Evolutionary conservation across 768 basidiomycete species (phyloP), one percentile per base, ranked within the genome.

Genomic region (Psilocybe azurescens): DNA sequence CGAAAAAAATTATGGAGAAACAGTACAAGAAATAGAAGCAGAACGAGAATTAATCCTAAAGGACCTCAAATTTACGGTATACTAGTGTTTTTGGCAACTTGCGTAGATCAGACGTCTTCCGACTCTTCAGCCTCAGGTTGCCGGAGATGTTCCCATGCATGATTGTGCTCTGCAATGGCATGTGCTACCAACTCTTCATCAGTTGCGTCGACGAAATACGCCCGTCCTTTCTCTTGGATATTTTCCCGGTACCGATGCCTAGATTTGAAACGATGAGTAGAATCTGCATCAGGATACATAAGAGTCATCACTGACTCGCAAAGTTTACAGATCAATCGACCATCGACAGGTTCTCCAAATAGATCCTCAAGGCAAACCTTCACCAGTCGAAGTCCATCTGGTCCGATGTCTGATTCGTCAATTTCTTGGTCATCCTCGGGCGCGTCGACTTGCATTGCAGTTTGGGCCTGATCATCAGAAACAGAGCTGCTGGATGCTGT

Each of bases 181-280:
- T 89, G 87, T 46, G 68, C 72, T 3, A 83, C 69, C n/a, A 85
- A 77, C 52, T 78, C 72, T 50, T 83, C 80, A 39, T 79, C 73
- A 3, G 76, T 73, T 8, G 78, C 74, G 29, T 73, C 61, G 1
- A 75, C 51, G 63, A 83, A 80, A 5, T 75, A 71, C 41, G 67
- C 67, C n/a, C 79, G 81, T 20, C 72, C 63, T 29, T 74, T 72
- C 1, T 64, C 56, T 2, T 67, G 60, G 33, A 71, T 65, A 14
- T 77, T 76, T 41, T 65, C 59, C 3, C 68, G 57, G 58, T 75
- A 77, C 28, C 82, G 80, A 44, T 71, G 65, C 16, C 83, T 83
- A 58, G 3, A 53, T 57, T 33, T 18, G 9, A 2, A 18, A 36
- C 5, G 6, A 7, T 38, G 5, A 56, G 52, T 30, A 29, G 53